Evolutionary conservation across 345 rosid genomes (phyloP).

Genomic region (Angophora floribunda): DNA sequence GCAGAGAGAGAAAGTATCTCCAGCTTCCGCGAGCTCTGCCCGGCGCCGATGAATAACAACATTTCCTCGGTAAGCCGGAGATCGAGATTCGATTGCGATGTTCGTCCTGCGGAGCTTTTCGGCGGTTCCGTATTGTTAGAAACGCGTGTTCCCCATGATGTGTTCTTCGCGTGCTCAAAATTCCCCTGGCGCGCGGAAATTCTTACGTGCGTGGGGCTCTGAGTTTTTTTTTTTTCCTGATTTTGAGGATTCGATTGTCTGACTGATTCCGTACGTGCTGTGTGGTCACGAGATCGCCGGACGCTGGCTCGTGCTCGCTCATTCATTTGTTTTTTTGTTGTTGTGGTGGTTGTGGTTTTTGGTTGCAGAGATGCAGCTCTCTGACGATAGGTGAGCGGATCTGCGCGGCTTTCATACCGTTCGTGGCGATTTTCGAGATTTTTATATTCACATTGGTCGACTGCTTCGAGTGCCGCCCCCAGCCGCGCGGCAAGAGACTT

Average conservation of each 20-base stretch:
- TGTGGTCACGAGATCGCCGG: background rate
- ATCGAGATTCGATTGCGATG: background rate
- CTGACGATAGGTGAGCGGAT: slow-evolving; percentile 52
- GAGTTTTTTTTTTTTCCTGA: background rate
- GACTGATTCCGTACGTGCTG: background rate
- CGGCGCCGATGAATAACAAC: background rate
- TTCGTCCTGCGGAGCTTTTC: background rate
- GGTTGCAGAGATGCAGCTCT: slow-evolving; percentile 41
- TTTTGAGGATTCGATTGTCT: background rate
- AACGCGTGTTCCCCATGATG: background rate
- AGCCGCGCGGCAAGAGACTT: background rate
- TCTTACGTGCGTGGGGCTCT: background rate
- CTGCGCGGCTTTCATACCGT: slow-evolving; percentile 53
- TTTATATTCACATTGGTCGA: slow-evolving; percentile 18
- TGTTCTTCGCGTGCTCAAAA: background rate
- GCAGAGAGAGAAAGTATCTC: background rate
- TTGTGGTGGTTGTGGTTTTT: background rate
- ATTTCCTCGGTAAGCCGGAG: background rate
- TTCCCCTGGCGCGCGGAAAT: background rate
- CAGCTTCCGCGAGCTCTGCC: background rate
- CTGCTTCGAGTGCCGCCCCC: slow-evolving; percentile 32
- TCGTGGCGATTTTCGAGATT: slow-evolving; percentile 40
- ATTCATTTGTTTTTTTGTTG: background rate
- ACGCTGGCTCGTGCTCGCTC: background rate
- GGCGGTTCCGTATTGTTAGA: background rate